Percentiles rank a stretch among this genome's conserved stretches.
Evolutionary conservation across 2,329 filamentous ascomycete genomes (phyloP).

Genomic region (Fusarium mundagurra): DNA sequence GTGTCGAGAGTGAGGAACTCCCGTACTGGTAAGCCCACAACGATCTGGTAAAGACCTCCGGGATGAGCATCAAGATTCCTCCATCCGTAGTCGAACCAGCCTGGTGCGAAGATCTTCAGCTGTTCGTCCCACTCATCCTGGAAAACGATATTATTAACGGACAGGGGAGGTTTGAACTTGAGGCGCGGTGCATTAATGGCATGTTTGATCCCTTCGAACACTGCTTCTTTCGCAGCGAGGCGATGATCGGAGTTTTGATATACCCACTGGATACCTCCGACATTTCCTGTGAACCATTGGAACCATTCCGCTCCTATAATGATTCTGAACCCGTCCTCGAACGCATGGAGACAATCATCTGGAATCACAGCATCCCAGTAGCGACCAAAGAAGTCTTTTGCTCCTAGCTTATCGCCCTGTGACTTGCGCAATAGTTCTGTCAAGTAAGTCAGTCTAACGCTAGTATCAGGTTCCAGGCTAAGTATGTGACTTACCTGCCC

Average conservation of each 20-base stretch:
- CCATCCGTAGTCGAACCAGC: not conserved
- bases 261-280: too few species aligned
- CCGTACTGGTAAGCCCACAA: not conserved
- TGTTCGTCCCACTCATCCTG: too few species aligned
- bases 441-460: not conserved
- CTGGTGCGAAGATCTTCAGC: too few species aligned
- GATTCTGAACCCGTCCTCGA: not conserved
- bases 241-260: too few species aligned
- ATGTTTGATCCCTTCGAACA: not conserved
- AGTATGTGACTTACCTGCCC: not conserved
- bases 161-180: not conserved
- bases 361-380: not conserved
- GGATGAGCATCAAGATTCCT: rapidly evolving
- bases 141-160: rapidly evolving
- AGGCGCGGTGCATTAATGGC: not conserved
- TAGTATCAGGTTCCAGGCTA: not conserved
- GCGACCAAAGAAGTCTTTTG: not conserved
- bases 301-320: not conserved
- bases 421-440: not conserved
- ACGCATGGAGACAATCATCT: rapidly evolving
- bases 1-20: not conserved
- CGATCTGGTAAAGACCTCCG: rapidly evolving
- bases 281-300: too few species aligned
- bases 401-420: not conserved
- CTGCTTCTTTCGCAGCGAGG: rapidly evolving